A percentile compares a stretch with the other conserved stretches of the same genome.
These are phyloP conservation scores for Stereum hirsutum DNA, from an alignment of 1,284 basidiomycete genomes.

Conservation along the genomic window DNA sequence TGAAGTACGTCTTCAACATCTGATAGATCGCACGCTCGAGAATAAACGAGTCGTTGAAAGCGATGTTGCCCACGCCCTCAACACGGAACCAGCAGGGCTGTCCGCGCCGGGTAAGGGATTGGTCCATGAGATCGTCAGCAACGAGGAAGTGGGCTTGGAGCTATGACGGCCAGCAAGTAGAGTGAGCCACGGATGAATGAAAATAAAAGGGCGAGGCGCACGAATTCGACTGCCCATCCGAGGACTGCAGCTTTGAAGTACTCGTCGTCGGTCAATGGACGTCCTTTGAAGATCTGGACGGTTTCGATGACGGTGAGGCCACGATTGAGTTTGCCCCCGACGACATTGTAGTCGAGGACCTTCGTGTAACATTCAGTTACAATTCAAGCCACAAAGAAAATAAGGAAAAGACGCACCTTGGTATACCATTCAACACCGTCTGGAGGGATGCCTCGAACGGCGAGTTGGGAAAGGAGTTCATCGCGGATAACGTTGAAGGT, in stretches of 20 bases:
- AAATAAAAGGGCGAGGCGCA: slow-evolving; percentile 26
- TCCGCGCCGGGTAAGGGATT: slow-evolving; percentile 87
- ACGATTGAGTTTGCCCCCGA: slow-evolving; percentile 94
- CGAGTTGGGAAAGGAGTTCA: slow-evolving; percentile 58
- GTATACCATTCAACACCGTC: slow-evolving; percentile 81
- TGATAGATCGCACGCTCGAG: slow-evolving; percentile 92
- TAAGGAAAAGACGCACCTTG: slow-evolving; percentile 36
- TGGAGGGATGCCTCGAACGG: slow-evolving; percentile 65
- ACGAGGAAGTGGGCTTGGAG: slow-evolving; percentile 98
- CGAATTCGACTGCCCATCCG: slow-evolving; percentile 95
- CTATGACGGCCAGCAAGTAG: slow-evolving; percentile 28
- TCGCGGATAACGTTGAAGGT: slow-evolving; percentile 43
- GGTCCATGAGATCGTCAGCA: slow-evolving; percentile 97
- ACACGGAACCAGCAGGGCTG: slow-evolving; percentile 95
- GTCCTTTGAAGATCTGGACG: slow-evolving; percentile 79
- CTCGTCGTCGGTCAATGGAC: slow-evolving; percentile 66
- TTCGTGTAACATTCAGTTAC: slow-evolving; percentile 25
- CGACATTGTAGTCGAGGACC: slow-evolving; percentile 93
- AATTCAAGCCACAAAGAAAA: background rate
- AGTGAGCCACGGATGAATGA: background rate
- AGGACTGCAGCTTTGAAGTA: slow-evolving; percentile 87
- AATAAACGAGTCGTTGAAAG: slow-evolving; percentile 98
- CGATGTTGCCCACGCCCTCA: slow-evolving; percentile 74
- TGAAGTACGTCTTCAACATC: slow-evolving; percentile 86
- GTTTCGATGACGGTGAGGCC: slow-evolving; percentile 95